Evolutionary conservation across 495 filamentous ascomycete genomes (phyloP), one percentile per base, ranked within the genome.

Genomic region (Hyaloscypha hepaticicola): DNA sequence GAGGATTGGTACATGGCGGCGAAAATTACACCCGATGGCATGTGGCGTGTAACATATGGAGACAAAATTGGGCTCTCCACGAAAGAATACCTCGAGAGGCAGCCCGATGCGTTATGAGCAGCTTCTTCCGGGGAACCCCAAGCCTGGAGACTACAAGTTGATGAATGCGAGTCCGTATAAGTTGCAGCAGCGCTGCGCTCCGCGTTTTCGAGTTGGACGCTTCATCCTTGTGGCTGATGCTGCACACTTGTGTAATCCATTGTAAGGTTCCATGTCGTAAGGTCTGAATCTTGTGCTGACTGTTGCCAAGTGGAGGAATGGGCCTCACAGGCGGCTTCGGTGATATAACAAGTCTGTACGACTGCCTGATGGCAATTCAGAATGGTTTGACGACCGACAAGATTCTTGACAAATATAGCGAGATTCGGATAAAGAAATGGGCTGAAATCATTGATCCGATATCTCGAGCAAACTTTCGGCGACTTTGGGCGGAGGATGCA

Each of bases 271-370:
- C 25, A 27, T 28, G 14, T 19, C 31, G 0, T 14, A 26, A 12
- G 29, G 28, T 25, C 16, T n/a, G 8, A 27, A 3, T 12, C 3
- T 16, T 26, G 25, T 27, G 28, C 53, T 57, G 53, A 57, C 38
- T 19, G 19, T 49, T 21, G 22, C 50, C 7, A 25, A 60, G 58
- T 71, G 85, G 85, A 58, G 85, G 85, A 6, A 73, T 87, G 51
- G 85, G 85, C 3, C 79, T 88, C 41, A 87, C 84, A 0, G 85
- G 85, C 12, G 85, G 85, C 0, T 82, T 88, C 38, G 84, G 81
- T 16, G 85, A 88, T 60, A 76, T 87, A 1, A 82, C 83, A 22
- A 79, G 80, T 2, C 77, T 88, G 22, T 83, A 77, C 62, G 85
- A 88, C 64, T 82, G 82, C 58, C 74, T 88, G 1, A 73, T 78